Evolutionary conservation across 2,329 filamentous ascomycete species (phyloP), one percentile per base, ranked within the genome.

Genomic region (Thielaviopsis musarum): DNA sequence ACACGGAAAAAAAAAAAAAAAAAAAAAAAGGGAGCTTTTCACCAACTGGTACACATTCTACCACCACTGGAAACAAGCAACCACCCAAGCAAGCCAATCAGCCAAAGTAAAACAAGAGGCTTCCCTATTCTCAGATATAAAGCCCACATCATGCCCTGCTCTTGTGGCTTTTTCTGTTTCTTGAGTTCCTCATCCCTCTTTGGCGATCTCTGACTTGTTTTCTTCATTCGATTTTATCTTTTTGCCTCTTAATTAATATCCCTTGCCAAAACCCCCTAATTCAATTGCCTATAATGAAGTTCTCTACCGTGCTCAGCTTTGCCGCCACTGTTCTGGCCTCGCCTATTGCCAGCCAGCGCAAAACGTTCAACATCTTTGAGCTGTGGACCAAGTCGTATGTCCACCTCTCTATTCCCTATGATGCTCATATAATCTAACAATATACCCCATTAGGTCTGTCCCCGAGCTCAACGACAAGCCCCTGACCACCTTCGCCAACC

Each of bases 401-500:
- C n/a, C 9, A 5, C 9, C 15, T 21, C 26, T 24, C n/a, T 21
- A 12, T 13, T 10, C 5, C 5, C 4, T 10, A 49, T 19, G 28
- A 19, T 10, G 5, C n/a, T 2, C n/a, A 28, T 26, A 12, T n/a
- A 28, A 17, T 26, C 52, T 26, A 19, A 49, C 45, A 38, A 24
- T 2, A 17, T 28, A 0, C 1, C 38, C 10, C n/a, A 48, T 26
- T 17, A 61, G 60, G n/a, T 15, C 38, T 10, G 19, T 56, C 17
- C 15, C 52, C 48, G 53, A 57, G 15, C 38, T 61, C 48, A 52
- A 61, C 52, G 26, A 57, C 48, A 59, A 61, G 54, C 53, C 60
- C 17, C 34, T 61, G 45, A 48, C 53, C 15, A 24, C 54, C 38
- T n/a, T 45, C 22, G 5, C 34, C 28, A 17, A 38, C 38, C 53